These are phyloP conservation scores for Spathaspora girioi DNA, from an alignment of 805 yeast genomes.

Conservation along the genomic window DNA sequence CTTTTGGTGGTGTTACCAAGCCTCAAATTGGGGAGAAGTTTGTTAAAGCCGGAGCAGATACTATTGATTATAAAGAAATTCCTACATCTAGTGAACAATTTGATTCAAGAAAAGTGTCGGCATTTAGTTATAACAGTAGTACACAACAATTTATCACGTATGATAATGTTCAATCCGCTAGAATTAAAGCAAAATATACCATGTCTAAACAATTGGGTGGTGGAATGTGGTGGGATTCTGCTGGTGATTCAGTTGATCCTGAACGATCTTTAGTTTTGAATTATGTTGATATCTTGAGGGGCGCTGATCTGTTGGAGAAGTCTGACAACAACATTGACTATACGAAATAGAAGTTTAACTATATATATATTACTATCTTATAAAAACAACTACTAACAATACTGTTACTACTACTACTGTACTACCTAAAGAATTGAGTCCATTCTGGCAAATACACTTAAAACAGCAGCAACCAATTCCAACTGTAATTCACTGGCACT, in stretches of 20 bases:
- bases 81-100: conserved; percentile 42
- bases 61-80: conserved; percentile 53
- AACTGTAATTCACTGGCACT: conserved; percentile 59
- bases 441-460: conserved; percentile 86
- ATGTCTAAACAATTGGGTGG: conserved; percentile 57
- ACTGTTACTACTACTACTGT: too few relatives aligned
- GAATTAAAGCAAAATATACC: conserved; percentile 59
- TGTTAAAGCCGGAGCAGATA: conserved; percentile 42
- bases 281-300: conserved; percentile 41
- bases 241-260: conserved; percentile 53
- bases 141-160: conserved; percentile 50
- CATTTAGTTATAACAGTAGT: conserved; percentile 45
- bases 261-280: conserved; percentile 38
- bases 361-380: neutral
- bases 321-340: neutral
- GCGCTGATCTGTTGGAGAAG: conserved; percentile 13
- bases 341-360: too few relatives aligned
- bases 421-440: conserved; percentile 79
- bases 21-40: conserved; percentile 44
- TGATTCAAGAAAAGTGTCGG: conserved; percentile 49
- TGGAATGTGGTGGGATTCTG: conserved; percentile 94
- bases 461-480: conserved; percentile 90
- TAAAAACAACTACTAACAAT: neutral
- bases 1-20: conserved; percentile 22
- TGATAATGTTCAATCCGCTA: conserved; percentile 57